These are phyloP conservation scores for Dryadomyces quercivorus DNA, from an alignment of 2,329 filamentous ascomycete species.

Conservation along the genomic window DNA sequence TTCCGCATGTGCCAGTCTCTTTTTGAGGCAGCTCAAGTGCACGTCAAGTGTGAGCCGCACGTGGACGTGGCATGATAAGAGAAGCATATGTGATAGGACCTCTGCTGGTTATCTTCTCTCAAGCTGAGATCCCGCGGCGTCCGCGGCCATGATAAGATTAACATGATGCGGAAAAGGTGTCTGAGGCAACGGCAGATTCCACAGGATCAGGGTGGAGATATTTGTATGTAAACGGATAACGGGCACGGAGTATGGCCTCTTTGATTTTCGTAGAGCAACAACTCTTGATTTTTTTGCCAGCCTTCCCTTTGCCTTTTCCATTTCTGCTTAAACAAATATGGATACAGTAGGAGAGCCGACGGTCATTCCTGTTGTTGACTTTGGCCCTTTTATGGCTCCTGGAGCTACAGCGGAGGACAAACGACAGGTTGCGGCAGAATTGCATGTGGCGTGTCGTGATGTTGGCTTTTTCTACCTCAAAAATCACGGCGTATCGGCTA, in stretches of 20 bases:
- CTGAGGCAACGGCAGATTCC: not conserved
- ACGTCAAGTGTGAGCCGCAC: conserved; percentile 30
- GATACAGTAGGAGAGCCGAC: not conserved
- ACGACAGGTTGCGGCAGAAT: not conserved
- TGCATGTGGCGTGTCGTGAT: conserved; percentile 6
- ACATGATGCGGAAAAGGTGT: not conserved
- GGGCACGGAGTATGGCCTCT: not conserved
- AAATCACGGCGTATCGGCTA: conserved; percentile 32
- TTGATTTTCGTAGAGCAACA: not conserved
- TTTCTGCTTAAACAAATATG: not conserved
- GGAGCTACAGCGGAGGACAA: not conserved
- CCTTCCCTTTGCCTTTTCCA: not conserved
- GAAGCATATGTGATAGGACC: not conserved
- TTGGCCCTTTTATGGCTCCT: conserved; percentile 1
- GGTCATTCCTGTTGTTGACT: conserved; percentile 3
- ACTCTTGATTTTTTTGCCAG: not conserved
- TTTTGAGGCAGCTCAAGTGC: conserved; percentile 46
- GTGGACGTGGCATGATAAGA: not conserved
- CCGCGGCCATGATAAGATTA: not conserved
- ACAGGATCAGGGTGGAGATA: not conserved
- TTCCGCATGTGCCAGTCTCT: conserved; percentile 51
- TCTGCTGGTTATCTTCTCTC: not conserved
- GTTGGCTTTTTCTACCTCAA: conserved; percentile 38
- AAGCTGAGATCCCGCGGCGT: not conserved
- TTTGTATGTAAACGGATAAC: not conserved